phyloP scores from a whole-genome alignment of 2,329 filamentous ascomycete genomes.

The Venturiaceae sp. region DNA sequence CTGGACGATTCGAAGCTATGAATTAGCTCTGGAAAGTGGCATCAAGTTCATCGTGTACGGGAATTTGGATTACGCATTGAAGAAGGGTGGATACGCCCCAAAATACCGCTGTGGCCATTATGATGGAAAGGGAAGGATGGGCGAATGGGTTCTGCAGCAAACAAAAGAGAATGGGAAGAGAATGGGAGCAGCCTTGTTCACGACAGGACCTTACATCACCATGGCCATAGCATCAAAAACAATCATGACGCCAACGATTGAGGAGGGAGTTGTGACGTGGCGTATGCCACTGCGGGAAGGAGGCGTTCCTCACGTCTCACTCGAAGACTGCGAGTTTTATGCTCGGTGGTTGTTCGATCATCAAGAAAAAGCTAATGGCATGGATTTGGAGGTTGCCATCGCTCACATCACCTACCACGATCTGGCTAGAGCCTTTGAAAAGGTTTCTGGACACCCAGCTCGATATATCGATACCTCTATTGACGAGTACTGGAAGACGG shows the following conservation, averaged over 20 bases:
- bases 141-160: slow-evolving; percentile 19
- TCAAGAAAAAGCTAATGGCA: slow-evolving; percentile 14
- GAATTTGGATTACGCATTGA: slow-evolving; percentile 40
- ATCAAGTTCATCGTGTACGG: slow-evolving; percentile 37
- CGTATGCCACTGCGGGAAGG: slow-evolving; percentile 17
- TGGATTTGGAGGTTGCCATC: slow-evolving; percentile 18
- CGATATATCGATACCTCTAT: slow-evolving; percentile 16
- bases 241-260: slow-evolving; percentile 15
- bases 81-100: slow-evolving; percentile 37
- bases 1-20: slow-evolving; percentile 29
- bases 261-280: slow-evolving; percentile 17
- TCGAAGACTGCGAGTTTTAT: slow-evolving; percentile 18
- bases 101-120: slow-evolving; percentile 40
- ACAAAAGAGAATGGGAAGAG: slow-evolving; percentile 12
- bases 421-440: slow-evolving; percentile 20
- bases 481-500: slow-evolving; percentile 24
- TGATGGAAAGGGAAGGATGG: slow-evolving; percentile 27
- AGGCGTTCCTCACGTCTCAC: slow-evolving; percentile 16
- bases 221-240: slow-evolving; percentile 15
- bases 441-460: slow-evolving; percentile 22
- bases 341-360: slow-evolving; percentile 21
- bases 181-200: slow-evolving; percentile 19
- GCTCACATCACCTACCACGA: slow-evolving; percentile 18
- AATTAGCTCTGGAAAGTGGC: slow-evolving; percentile 24
- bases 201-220: slow-evolving; percentile 22